phyloP scores from a whole-genome alignment of 352 stramenopile species.

The Globisporangium lucens region DNA sequence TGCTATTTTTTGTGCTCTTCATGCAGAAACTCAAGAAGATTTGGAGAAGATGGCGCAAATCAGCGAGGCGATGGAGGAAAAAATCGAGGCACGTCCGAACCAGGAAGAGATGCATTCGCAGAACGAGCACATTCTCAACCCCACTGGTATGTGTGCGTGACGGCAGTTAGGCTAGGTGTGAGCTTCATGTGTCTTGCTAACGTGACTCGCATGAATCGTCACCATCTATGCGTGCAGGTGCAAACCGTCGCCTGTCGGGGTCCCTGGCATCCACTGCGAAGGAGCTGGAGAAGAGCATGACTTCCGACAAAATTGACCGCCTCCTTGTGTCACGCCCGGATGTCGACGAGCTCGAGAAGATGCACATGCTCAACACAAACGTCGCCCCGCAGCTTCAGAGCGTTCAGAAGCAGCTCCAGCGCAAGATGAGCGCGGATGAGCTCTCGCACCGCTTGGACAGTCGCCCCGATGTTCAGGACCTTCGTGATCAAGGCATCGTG shows the following conservation, averaged over 20 bases:
- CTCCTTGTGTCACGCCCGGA: constrained; percentile 57
- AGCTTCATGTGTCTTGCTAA: background rate
- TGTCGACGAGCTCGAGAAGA: constrained; percentile 47
- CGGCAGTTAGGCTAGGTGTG: background rate
- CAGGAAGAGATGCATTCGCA: constrained; percentile 48
- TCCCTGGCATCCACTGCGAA: constrained; percentile 42
- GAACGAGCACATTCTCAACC: constrained; percentile 54
- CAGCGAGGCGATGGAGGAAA: constrained; percentile 38
- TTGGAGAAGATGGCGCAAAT: constrained; percentile 37
- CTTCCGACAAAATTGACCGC: constrained; percentile 69
- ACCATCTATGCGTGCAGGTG: constrained; percentile 14
- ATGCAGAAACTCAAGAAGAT: constrained; percentile 35
- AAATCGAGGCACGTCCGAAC: constrained; percentile 41
- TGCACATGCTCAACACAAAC: constrained; percentile 50
- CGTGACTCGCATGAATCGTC: background rate
- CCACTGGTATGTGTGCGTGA: constrained; percentile 17
- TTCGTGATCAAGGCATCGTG: constrained; percentile 71
- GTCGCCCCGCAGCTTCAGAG: constrained; percentile 58
- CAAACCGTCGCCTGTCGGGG: constrained; percentile 34
- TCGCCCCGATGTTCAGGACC: constrained; percentile 69
- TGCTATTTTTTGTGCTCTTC: background rate
- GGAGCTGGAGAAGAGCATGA: constrained; percentile 48
- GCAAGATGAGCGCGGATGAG: constrained; percentile 71
- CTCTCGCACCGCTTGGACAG: constrained; percentile 61
- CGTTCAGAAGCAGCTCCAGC: constrained; percentile 75